These are phyloP conservation scores for Candida nonsorbophila DNA, from an alignment of 805 yeast species.

Conservation along the genomic window DNA sequence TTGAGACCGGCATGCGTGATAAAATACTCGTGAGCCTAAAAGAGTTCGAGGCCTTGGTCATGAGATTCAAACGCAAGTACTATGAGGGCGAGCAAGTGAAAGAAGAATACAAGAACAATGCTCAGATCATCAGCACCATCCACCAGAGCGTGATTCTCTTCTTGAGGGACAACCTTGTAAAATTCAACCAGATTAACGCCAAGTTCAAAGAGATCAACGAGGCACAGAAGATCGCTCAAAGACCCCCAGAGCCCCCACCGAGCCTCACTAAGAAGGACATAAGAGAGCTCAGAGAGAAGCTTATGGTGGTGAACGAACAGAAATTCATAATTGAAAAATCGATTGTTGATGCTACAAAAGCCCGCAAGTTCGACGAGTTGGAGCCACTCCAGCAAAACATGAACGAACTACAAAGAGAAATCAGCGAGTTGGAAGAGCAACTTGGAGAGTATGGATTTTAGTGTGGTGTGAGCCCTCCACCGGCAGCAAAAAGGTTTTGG, in stretches of 20 bases:
- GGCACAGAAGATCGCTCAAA: constrained; percentile 2
- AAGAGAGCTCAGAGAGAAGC: constrained; percentile 58
- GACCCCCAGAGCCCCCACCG: constrained; percentile 9
- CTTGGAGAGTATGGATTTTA: constrained; percentile 54
- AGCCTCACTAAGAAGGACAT: constrained; percentile 47
- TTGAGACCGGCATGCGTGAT: constrained; percentile 2
- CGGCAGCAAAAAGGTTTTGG: no score
- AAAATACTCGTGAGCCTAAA: constrained; percentile 14
- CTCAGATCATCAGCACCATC: constrained; percentile 46
- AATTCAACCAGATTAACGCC: constrained; percentile 56
- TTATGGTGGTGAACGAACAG: constrained; percentile 88
- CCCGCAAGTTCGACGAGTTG: constrained; percentile 74
- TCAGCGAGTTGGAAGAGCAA: constrained; percentile 37
- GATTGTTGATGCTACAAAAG: constrained; percentile 56
- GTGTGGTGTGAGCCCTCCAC: no score
- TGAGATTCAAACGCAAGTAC: constrained; percentile 17
- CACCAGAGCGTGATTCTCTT: constrained; percentile 52
- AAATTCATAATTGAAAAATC: constrained; percentile 62
- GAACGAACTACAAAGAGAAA: constrained; percentile 49
- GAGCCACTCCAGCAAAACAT: constrained; percentile 53
- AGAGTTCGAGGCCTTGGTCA: constrained; percentile 24
- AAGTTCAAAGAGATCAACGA: constrained; percentile 23
- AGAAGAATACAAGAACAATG: constrained; percentile 7
- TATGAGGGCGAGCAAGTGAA: constrained; percentile 12
- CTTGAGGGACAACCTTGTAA: constrained; percentile 62